Evolutionary conservation across 371 early-diverging fungal genomes (phyloP), one percentile per base, ranked within the genome.

Genomic region (Mucor piriformis): DNA sequence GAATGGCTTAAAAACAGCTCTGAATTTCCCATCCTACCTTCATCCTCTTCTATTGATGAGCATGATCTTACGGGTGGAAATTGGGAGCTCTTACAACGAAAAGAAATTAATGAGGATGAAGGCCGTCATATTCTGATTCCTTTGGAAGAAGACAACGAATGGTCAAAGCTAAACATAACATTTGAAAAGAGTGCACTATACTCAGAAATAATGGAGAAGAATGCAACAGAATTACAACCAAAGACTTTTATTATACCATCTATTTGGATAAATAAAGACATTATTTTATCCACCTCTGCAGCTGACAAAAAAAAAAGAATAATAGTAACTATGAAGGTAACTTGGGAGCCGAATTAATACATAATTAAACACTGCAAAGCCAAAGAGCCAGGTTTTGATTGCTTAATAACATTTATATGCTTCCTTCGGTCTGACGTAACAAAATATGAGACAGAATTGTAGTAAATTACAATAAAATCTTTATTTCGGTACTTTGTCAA

Each of bases 81-180:
- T 15, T 63, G 63, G 63, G 63, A 63, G n/a, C 44, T 63, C 2
- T 51, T 63, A 10, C 50, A 63, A 18, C 46, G 53, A 38, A 63
- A 52, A 47, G 63, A 63, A 23, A 12, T 23, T 24, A 7, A 38
- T 12, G 32, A 50, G 6, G 58, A 63, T 12, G 43, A 61, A n/a
- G 56, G 42, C 7, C 29, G 25, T n/a, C 34, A 60, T 18, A n/a
- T 38, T 10, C n/a, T 57, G 13, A 27, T 38, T 16, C 35, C 43
- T 0, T 32, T 37, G 24, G 58, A 63, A 40, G 58, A 63, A 21
- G 60, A 59, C 16, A 46, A 44, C 6, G 35, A 52, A 35, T 63
- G 63, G 63, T 55, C 56, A 18, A 62, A 48, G 7, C 38, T 63
- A 11, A 51, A 24, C 18, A 21, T 52, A n/a, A n/a, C 20, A 15